Base-by-base conservation (phyloP, 352 stramenopile species). In the Globisporangium lucens region DNA sequence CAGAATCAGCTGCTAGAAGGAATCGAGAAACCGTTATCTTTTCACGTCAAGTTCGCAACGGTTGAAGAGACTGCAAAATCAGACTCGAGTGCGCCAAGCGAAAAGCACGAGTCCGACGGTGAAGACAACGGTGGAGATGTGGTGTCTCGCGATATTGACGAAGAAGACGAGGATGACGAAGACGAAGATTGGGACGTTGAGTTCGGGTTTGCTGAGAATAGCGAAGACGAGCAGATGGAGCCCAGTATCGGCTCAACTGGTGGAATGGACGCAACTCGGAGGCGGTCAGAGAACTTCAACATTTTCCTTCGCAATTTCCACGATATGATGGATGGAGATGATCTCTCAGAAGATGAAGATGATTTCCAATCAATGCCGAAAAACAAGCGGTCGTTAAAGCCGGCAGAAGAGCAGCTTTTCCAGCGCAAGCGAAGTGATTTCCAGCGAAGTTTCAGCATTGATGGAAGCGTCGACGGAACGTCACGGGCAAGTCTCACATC, bases 151-250 rank as follows among this genome's bases (percentile, higher is more conserved):
- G 56, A 38, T 33, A 13, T 49, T 7, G 36, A 47, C 5, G 30
- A 57, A 8, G 46, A 47, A n/a, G 27, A 69, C 4, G 22, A 59
- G 1, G 65, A 73, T n/a, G 71, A 74, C 9, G 78, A 82, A 4
- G 79, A 87, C 27, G 79, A 87, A 57, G 82, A 94, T 67, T 94
- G 86, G 86, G 86, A 94, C 66, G 81, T 80, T 35, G 84, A 94
- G 75, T 91, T 94, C 67, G 85, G 85, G 41, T 91, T 94, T 56
- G 77, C 72, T 0, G 74, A 82, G 2, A 35, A 57, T 3, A 67
- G 65, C 4, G 72, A 80, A 8, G 75, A 89, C 52, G 80, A 92
- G 20, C 69, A 74, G 22, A 65, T 75, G 6, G 51, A 68, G 68
- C 0, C 71, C 65, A 30, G 63, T 58, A 68, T 71, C 3, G 72